These are phyloP conservation scores for Plasmodium yoelii DNA, from an alignment of 169 alveolate species.

Conservation along the genomic window DNA sequence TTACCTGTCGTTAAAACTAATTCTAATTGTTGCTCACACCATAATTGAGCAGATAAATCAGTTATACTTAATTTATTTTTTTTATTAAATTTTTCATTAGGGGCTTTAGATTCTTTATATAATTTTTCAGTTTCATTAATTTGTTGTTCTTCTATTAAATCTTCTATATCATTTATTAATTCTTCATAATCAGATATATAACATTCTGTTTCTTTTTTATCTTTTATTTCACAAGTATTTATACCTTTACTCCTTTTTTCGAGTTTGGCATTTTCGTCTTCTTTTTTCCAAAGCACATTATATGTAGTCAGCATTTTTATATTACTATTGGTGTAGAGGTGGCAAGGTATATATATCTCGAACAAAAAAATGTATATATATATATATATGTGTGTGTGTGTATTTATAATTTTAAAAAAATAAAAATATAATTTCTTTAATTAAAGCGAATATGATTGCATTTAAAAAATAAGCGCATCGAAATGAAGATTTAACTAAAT, in stretches of 20 bases:
- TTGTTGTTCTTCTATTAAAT: slow-evolving; percentile 69
- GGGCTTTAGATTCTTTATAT: slow-evolving; percentile 63
- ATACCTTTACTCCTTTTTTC: slow-evolving; percentile 10
- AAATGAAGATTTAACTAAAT: no score
- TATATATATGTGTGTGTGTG: no score
- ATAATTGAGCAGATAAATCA: slow-evolving; percentile 85
- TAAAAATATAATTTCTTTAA: no score
- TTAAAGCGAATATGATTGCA: no score
- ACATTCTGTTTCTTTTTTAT: slow-evolving; percentile 3
- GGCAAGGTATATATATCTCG: no score
- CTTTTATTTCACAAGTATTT: not conserved
- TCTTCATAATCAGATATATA: slow-evolving; percentile 47
- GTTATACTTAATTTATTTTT: slow-evolving; percentile 86
- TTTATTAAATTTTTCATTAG: slow-evolving; percentile 78
- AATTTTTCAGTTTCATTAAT: slow-evolving; percentile 75
- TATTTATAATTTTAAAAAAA: no score
- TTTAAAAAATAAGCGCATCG: no score
- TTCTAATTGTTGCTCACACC: slow-evolving; percentile 89
- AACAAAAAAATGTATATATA: no score
- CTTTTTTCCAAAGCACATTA: slow-evolving; percentile 69
- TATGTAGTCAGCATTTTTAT: slow-evolving; percentile 63
- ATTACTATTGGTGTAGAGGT: not conserved
- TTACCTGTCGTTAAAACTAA: slow-evolving; percentile 83
- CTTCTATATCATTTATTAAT: slow-evolving; percentile 67
- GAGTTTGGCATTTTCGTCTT: slow-evolving; percentile 9